Conservation (phyloP, 768 basidiomycete species). For the Suillus hirtellus region DNA sequence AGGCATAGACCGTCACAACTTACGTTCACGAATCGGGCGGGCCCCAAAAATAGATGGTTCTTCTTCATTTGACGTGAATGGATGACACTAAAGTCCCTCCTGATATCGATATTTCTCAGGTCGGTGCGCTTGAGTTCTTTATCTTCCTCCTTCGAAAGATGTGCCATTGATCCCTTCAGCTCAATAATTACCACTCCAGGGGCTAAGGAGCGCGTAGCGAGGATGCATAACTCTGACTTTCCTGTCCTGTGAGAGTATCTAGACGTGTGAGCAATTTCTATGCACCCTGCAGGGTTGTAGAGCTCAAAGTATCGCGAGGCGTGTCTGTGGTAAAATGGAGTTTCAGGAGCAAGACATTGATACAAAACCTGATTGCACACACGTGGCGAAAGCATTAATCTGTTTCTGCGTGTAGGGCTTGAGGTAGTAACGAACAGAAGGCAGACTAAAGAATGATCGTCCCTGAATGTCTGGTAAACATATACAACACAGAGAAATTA, state of each 20-base stretch:
- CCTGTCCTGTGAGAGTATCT: slow-evolving; percentile 86
- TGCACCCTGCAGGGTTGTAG: slow-evolving; percentile 78
- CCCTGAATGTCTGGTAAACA: slow-evolving; percentile 23
- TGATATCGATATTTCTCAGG: slow-evolving; percentile 65
- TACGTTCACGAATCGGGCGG: slow-evolving; percentile 91
- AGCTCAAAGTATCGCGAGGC: slow-evolving; percentile 88
- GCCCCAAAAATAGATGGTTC: slow-evolving; percentile 88
- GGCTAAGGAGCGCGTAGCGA: slow-evolving; percentile 71
- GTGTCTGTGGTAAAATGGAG: slow-evolving; percentile 52
- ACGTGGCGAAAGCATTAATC: slow-evolving; percentile 92
- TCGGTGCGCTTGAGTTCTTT: slow-evolving; percentile 83
- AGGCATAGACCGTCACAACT: slow-evolving; percentile 32
- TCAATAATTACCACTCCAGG: slow-evolving; percentile 79
- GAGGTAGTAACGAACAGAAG: slow-evolving; percentile 76
- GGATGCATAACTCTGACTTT: slow-evolving; percentile 85
- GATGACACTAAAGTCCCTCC: slow-evolving; percentile 88
- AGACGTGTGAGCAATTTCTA: slow-evolving; percentile 88
- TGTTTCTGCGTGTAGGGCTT: slow-evolving; percentile 77
- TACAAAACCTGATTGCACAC: slow-evolving; percentile 42
- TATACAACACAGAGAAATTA: slow-evolving; percentile 23
- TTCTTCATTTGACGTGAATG: slow-evolving; percentile 91
- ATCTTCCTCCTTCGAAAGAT: slow-evolving; percentile 83
- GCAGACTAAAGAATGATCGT: slow-evolving; percentile 49
- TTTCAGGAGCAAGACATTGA: slow-evolving; percentile 24
- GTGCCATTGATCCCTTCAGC: slow-evolving; percentile 88